Evolutionary conservation across 805 yeast genomes (phyloP).

Genomic region (Maudiozyma turicensis): DNA sequence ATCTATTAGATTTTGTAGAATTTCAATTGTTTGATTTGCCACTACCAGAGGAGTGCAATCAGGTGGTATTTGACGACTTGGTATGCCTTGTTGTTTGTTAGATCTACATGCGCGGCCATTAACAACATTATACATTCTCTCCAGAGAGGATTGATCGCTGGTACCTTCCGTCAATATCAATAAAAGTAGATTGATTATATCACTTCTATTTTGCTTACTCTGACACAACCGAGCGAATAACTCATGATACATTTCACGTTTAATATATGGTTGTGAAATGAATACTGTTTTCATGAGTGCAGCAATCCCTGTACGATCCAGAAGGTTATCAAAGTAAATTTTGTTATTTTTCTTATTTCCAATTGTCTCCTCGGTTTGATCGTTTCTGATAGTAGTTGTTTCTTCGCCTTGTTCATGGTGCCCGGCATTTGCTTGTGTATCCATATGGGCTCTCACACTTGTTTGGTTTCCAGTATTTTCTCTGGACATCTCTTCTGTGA

Average conservation of each 20-base stretch:
- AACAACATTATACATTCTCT: constrained; percentile 49
- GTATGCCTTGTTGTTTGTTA: constrained; percentile 6
- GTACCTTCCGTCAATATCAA: constrained; percentile 72
- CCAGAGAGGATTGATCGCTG: constrained; percentile 47
- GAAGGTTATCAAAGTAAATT: constrained; percentile 49
- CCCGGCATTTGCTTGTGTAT: too few species aligned
- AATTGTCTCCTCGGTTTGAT: constrained; percentile 10
- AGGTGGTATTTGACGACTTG: constrained; percentile 35
- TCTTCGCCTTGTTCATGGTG: too few species aligned
- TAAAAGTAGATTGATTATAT: constrained; percentile 57
- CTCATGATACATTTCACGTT: constrained; percentile 54
- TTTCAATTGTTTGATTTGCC: constrained; percentile 70
- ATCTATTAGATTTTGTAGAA: constrained; percentile 60
- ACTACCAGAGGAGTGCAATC: constrained; percentile 61
- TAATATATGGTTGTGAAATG: constrained; percentile 56
- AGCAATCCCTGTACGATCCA: constrained; percentile 69
- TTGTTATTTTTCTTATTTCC: constrained; percentile 6
- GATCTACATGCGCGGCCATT: constrained; percentile 38
- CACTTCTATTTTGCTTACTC: constrained; percentile 70
- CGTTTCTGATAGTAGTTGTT: neutral
- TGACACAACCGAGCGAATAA: constrained; percentile 58
- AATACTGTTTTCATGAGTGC: constrained; percentile 62
- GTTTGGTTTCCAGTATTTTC: too few species aligned
- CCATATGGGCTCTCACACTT: too few species aligned
- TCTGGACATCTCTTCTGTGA: neutral